Percentiles rank a stretch among this genome's conserved stretches.
Conservation (phyloP, 139 green algal genomes). For the Pycnococcus provasolii region DNA sequence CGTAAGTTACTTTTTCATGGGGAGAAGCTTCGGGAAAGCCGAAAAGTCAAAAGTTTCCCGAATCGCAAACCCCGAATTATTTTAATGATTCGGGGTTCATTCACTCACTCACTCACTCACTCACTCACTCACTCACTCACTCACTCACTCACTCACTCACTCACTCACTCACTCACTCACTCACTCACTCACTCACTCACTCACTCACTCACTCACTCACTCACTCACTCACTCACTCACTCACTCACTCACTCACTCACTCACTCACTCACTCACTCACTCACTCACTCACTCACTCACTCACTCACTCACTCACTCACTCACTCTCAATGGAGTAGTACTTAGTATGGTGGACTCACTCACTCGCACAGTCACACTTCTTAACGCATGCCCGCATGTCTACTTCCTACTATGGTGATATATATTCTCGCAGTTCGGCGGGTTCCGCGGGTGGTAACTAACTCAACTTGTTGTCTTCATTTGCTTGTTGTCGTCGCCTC, state of each 20-base stretch:
- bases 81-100: background rate
- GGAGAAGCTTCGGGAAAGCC: too few relatives aligned
- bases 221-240: slow-evolving; percentile 20
- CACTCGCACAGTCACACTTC: too few relatives aligned
- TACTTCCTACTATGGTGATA: too few relatives aligned
- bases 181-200: slow-evolving; percentile 15
- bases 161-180: slow-evolving; percentile 9
- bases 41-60: too few relatives aligned
- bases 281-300: slow-evolving; percentile 22
- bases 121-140: slow-evolving; percentile 11
- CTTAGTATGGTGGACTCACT: background rate
- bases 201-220: slow-evolving; percentile 22
- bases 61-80: too few relatives aligned
- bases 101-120: slow-evolving; percentile 13
- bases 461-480: too few relatives aligned
- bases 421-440: too few relatives aligned
- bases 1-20: too few relatives aligned
- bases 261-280: slow-evolving; percentile 14
- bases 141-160: slow-evolving; percentile 14
- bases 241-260: slow-evolving; percentile 18
- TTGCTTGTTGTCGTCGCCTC: too few relatives aligned
- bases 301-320: slow-evolving; percentile 21
- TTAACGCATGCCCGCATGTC: too few relatives aligned
- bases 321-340: too few relatives aligned
- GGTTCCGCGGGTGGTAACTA: too few relatives aligned